Evolutionary conservation across 2,329 filamentous ascomycete genomes (phyloP), one percentile per base, ranked within the genome.

Genomic region (Penicillium brevicompactum): DNA sequence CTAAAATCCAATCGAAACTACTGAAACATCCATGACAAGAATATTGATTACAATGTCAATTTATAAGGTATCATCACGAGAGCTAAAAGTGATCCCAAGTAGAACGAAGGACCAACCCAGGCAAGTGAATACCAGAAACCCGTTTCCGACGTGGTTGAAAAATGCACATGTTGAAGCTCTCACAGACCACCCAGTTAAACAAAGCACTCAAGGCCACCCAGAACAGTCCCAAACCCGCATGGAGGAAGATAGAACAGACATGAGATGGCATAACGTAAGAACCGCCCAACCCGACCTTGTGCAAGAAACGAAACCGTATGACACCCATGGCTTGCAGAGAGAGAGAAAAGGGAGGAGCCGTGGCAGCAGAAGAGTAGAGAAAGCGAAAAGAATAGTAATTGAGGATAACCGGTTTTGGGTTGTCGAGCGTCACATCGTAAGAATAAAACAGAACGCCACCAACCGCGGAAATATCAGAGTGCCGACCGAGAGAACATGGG

Each of bases 381-480:
- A 43, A 46, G 24, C 21, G 24, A 49, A 52, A 34, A 43, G 13
- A 45, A 42, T 43, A 56, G 11, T 43, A 53, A 32, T 31, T 49
- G 37, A 31, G 38, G 32, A 34, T 32, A 51, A 52, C 44, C 31
- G 41, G 54, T 58, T 62, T 62, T 46, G 45, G 58, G 46, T 52
- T 56, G 46, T 56, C 30, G 53, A 49, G 51, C 61, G 58, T 64
- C 48, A 62, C 61, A 61, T 64, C 61, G 60, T 64, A 43, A 48
- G 52, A 62, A 61, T 55, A 56, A 56, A 51, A 62, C 24, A 27
- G 57, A 63, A 64, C 61, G 61, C 61, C 61, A 34, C 57, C 58
- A 45, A 47, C 49, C 54, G 14, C 38, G 18, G 18, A 16, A 49
- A 49, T 51, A 60, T 48, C 53, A 61, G 49, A 53, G 44, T 55